These are phyloP conservation scores for Trichoderma breve DNA, from an alignment of 2,329 filamentous ascomycete genomes.

Conservation along the genomic window DNA sequence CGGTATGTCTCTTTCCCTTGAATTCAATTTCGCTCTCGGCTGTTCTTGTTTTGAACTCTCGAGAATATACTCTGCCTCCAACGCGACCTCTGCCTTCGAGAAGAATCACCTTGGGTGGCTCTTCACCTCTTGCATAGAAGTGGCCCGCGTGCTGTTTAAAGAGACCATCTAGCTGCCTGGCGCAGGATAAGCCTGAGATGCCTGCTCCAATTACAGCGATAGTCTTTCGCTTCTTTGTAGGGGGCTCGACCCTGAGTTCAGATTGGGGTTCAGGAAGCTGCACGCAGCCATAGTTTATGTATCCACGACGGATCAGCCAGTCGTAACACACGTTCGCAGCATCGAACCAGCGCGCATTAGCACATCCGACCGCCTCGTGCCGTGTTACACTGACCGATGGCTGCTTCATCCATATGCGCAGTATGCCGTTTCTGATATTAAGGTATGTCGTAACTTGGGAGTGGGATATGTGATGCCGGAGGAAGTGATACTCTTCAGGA, in stretches of 20 bases:
- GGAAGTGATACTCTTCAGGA: slow-evolving; percentile 74
- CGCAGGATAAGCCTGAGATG: slow-evolving; percentile 90
- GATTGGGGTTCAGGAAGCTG: slow-evolving; percentile 53
- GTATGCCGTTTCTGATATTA: slow-evolving; percentile 91
- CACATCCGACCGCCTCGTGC: slow-evolving; percentile 87
- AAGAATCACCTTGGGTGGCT: slow-evolving; percentile 71
- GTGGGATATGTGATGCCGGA: slow-evolving; percentile 79
- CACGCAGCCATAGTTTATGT: slow-evolving; percentile 95
- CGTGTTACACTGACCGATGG: slow-evolving; percentile 77
- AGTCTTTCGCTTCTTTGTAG: slow-evolving; percentile 58
- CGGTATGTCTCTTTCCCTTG: slow-evolving; percentile 68
- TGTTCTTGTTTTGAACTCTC: slow-evolving; percentile 59
- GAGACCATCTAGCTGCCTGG: slow-evolving; percentile 83
- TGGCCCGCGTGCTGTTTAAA: slow-evolving; percentile 74
- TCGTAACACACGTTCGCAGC: slow-evolving; percentile 85
- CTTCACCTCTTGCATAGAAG: slow-evolving; percentile 63
- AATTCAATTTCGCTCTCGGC: slow-evolving; percentile 49
- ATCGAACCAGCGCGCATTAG: slow-evolving; percentile 84
- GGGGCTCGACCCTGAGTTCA: slow-evolving; percentile 39
- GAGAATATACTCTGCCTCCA: slow-evolving; percentile 91
- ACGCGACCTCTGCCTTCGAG: slow-evolving; percentile 85
- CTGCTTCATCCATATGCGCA: slow-evolving; percentile 85
- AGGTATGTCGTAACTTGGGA: slow-evolving; percentile 92
- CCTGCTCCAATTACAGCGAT: slow-evolving; percentile 88
- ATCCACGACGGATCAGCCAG: slow-evolving; percentile 86